A percentile compares a stretch with the other conserved stretches of the same genome.
phyloP scores from a whole-genome alignment of 2,329 filamentous ascomycete species.

The Whalleya microplaca region DNA sequence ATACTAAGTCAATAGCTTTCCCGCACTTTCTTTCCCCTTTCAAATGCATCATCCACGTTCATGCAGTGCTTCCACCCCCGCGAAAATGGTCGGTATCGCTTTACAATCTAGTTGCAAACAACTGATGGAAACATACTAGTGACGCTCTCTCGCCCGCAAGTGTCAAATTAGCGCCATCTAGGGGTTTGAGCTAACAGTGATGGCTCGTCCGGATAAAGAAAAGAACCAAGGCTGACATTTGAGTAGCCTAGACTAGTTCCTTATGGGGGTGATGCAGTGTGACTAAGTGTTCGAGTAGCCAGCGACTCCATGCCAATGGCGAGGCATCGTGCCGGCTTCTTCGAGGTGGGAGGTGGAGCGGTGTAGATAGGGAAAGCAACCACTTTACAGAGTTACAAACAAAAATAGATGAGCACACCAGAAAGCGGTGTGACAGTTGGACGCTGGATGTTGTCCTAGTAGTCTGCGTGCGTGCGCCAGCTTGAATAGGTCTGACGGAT shows the following conservation, averaged over 20 bases:
- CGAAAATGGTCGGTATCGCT: slow-evolving; percentile 2
- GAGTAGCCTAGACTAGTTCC: too few relatives aligned
- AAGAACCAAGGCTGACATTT: too few relatives aligned
- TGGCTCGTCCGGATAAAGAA: too few relatives aligned
- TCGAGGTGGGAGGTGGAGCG: slow-evolving; percentile 11
- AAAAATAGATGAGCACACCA: slow-evolving; percentile 6
- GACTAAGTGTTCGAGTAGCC: too few relatives aligned
- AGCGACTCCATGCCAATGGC: too few relatives aligned
- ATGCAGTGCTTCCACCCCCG: not conserved
- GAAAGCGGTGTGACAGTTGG: slow-evolving; percentile 24
- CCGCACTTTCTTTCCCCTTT: slow-evolving; percentile 17
- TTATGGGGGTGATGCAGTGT: too few relatives aligned
- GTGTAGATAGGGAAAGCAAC: slow-evolving; percentile 8
- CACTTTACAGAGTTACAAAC: not conserved
- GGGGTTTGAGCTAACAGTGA: too few relatives aligned
- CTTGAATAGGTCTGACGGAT: not conserved
- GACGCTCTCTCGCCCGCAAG: too few relatives aligned
- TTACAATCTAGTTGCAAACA: too few relatives aligned
- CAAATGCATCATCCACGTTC: not conserved
- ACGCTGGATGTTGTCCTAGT: slow-evolving; percentile 1
- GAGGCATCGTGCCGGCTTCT: not conserved
- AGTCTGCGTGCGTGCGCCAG: not conserved
- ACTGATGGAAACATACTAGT: too few relatives aligned
- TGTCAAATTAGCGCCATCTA: too few relatives aligned
- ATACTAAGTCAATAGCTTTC: slow-evolving; percentile 22